A percentile compares a stretch with the other conserved stretches of the same genome.
These are phyloP conservation scores for Pistacia vera DNA, from an alignment of 345 rosid genomes.

Conservation along the genomic window DNA sequence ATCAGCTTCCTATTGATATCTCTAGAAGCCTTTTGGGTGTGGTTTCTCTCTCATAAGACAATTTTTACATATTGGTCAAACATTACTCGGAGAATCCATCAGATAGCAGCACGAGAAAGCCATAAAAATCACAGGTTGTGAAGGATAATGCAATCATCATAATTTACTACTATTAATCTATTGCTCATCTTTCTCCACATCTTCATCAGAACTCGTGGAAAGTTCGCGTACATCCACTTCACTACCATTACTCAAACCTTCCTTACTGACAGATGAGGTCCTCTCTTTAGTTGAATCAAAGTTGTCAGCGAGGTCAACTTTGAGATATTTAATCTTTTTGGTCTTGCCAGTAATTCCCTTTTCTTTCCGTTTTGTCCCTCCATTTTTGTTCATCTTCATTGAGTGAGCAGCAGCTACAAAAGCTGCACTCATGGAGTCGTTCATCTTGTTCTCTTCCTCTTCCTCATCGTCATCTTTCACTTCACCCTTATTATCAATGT, in stretches of 20 bases:
- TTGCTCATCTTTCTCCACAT: slow-evolving; percentile 8
- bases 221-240: slow-evolving; percentile 43
- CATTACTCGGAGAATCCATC: neutral
- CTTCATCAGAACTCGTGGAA: slow-evolving; percentile 30
- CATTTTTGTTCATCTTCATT: slow-evolving; percentile 28
- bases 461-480: slow-evolving; percentile 30
- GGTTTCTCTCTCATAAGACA: neutral
- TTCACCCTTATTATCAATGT: slow-evolving; percentile 45
- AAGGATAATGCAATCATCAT: neutral
- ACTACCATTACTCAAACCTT: slow-evolving; percentile 37
- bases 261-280: slow-evolving; percentile 18
- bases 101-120: neutral
- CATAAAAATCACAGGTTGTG: neutral
- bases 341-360: slow-evolving; percentile 20
- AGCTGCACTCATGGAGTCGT: slow-evolving; percentile 36
- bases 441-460: slow-evolving; percentile 9
- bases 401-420: slow-evolving; percentile 49
- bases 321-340: slow-evolving; percentile 33
- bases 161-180: neutral
- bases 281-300: slow-evolving; percentile 26
- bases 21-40: neutral
- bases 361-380: slow-evolving; percentile 36
- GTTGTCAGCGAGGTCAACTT: slow-evolving; percentile 27
- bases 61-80: neutral
- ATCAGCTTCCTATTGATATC: neutral